These are phyloP conservation scores for Scedosporium minutisporum DNA, from an alignment of 2,329 filamentous ascomycete genomes.

Conservation along the genomic window DNA sequence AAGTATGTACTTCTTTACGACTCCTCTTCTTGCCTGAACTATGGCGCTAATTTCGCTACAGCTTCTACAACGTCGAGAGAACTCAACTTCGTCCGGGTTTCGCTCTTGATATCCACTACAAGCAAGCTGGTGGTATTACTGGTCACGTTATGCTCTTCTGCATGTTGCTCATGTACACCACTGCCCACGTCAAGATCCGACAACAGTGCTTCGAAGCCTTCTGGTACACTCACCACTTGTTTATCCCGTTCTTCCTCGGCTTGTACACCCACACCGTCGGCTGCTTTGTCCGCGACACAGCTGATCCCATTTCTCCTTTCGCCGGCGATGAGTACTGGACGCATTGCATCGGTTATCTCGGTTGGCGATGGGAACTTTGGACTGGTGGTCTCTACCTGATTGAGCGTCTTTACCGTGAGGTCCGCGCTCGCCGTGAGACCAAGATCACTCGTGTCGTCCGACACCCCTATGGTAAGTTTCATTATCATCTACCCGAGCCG, in stretches of 20 bases:
- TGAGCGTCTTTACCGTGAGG: slow-evolving; percentile 85
- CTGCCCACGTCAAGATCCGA: slow-evolving; percentile 82
- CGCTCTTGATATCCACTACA: slow-evolving; percentile 86
- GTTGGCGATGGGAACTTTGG: slow-evolving; percentile 93
- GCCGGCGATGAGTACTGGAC: slow-evolving; percentile 74
- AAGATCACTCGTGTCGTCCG: slow-evolving; percentile 89
- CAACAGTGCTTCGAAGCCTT: slow-evolving; percentile 98
- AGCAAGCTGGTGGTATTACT: slow-evolving; percentile 80
- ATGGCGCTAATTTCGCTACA: slow-evolving; percentile 24
- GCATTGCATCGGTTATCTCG: slow-evolving; percentile 90
- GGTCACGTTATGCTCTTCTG: slow-evolving; percentile 98
- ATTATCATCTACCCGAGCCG: neutral
- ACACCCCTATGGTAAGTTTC: slow-evolving; percentile 76
- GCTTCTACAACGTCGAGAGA: slow-evolving; percentile 91
- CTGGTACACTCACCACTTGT: slow-evolving; percentile 99
- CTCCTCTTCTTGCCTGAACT: slow-evolving; percentile 7
- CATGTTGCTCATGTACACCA: slow-evolving; percentile 98
- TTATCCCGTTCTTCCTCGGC: slow-evolving; percentile 85
- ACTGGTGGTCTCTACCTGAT: slow-evolving; percentile 76
- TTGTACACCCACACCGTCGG: slow-evolving; percentile 94
- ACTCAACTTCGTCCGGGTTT: slow-evolving; percentile 69
- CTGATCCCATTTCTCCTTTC: slow-evolving; percentile 68
- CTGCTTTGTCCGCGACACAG: slow-evolving; percentile 87
- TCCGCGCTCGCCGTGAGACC: slow-evolving; percentile 73
- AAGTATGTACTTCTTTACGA: slow-evolving; percentile 50